Conservation (phyloP, 75 land plant species). For the Cupressus sempervirens region DNA sequence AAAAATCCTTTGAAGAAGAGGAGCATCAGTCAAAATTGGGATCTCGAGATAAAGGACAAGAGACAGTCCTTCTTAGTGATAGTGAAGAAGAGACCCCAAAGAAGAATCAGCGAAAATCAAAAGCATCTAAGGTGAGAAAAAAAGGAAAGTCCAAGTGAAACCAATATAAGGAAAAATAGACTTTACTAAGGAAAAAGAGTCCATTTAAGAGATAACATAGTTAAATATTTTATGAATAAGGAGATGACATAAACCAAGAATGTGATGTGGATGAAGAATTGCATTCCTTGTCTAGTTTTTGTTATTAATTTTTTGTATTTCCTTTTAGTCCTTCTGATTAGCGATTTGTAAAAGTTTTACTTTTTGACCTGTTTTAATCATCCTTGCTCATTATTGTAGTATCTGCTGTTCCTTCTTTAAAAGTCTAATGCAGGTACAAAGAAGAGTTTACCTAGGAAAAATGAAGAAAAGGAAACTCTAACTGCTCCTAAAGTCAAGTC, state of each 20-base stretch:
- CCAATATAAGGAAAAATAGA: neutral
- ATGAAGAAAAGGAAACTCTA: neutral
- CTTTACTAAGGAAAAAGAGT: neutral
- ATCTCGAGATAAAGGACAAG: neutral
- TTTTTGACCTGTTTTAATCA: neutral
- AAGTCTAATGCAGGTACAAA: neutral
- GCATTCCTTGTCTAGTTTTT: neutral
- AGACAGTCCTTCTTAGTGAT: neutral
- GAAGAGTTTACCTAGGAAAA: neutral
- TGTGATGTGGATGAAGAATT: neutral
- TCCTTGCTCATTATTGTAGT: neutral
- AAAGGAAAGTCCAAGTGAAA: neutral
- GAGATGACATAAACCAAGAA: neutral
- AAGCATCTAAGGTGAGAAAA: conserved; percentile 7
- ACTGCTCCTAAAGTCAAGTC: neutral
- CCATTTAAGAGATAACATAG: neutral
- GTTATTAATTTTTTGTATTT: neutral
- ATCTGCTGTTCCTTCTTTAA: neutral
- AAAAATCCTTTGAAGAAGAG: conserved; percentile 2
- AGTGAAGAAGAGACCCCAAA: neutral
- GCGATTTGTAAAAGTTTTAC: neutral
- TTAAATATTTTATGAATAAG: too few relatives aligned
- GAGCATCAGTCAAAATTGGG: neutral
- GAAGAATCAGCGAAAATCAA: conserved; percentile 1
- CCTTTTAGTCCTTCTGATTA: neutral